Evolutionary conservation across 2,329 filamentous ascomycete species (phyloP).

Genomic region (Cadophora sp.): DNA sequence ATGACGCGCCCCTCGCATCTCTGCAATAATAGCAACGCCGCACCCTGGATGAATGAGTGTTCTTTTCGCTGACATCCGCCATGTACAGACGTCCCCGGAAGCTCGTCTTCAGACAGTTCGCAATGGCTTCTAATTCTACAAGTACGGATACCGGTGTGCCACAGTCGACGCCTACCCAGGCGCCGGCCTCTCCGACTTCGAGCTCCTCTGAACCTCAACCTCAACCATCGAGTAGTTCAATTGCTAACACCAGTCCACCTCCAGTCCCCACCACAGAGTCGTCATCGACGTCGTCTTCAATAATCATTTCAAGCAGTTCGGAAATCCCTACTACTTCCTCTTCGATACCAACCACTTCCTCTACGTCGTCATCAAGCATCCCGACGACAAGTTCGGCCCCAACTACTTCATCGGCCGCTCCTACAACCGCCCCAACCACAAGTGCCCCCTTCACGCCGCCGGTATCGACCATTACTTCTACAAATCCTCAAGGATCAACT

Average conservation of each 20-base stretch:
- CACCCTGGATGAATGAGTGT: constrained; percentile 2
- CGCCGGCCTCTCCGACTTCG: constrained; percentile 29
- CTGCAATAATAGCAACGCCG: constrained; percentile 11
- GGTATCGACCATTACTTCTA: constrained; percentile 26
- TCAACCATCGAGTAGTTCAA: constrained; percentile 37
- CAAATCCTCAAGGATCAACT: constrained; percentile 25
- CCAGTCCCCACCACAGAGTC: constrained; percentile 31
- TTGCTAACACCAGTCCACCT: constrained; percentile 41
- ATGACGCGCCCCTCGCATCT: constrained; percentile 14
- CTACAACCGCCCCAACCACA: constrained; percentile 32
- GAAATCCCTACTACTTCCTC: constrained; percentile 12
- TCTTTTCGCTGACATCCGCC: constrained; percentile 36
- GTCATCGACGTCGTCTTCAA: constrained; percentile 4
- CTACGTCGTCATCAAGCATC: constrained; percentile 11
- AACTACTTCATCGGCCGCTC: constrained; percentile 26
- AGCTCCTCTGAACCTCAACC: constrained; percentile 27
- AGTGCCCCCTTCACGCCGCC: constrained; percentile 29
- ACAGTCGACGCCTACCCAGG: constrained; percentile 32
- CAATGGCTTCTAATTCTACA: constrained; percentile 40
- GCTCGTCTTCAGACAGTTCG: constrained; percentile 38
- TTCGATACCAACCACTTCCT: constrained; percentile 22
- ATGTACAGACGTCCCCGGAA: constrained; percentile 34
- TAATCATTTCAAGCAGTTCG: constrained; percentile 11
- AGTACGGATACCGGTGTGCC: constrained; percentile 38
- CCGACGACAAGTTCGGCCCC: constrained; percentile 17